Evolutionary conservation across 371 early-diverging fungal species (phyloP).

Genomic region (Entomophthora muscae): DNA sequence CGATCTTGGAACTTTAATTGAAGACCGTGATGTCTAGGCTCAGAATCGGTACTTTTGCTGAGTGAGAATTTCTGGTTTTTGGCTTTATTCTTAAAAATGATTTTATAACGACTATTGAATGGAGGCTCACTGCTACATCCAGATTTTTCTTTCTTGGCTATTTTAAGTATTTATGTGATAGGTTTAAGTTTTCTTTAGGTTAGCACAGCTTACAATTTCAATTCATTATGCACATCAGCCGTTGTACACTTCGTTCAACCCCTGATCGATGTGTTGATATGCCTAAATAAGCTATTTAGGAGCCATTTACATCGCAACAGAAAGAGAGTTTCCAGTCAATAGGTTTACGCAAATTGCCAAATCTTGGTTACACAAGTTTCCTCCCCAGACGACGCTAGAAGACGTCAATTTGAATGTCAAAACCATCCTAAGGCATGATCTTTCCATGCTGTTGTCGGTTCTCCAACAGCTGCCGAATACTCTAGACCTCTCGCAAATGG

Average conservation of each 20-base stretch:
- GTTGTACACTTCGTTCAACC: too few relatives aligned
- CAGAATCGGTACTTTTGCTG: too few relatives aligned
- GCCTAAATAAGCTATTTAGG: not conserved
- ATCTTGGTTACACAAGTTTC: not conserved
- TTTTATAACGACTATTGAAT: too few relatives aligned
- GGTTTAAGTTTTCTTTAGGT: not conserved
- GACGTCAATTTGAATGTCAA: not conserved
- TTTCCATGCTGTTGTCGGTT: not conserved
- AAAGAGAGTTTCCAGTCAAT: not conserved
- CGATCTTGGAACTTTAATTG: too few relatives aligned
- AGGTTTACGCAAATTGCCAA: not conserved
- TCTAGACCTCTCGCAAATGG: not conserved
- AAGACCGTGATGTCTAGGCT: too few relatives aligned
- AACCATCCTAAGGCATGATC: not conserved
- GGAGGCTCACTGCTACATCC: too few relatives aligned
- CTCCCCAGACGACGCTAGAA: not conserved
- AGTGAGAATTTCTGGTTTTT: too few relatives aligned
- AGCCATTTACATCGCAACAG: not conserved
- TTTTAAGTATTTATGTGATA: not conserved
- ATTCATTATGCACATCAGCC: too few relatives aligned
- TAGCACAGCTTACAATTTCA: not conserved
- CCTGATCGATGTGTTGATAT: not conserved
- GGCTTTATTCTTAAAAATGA: too few relatives aligned
- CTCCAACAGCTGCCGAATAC: not conserved
- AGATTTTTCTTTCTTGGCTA: not conserved